These are phyloP conservation scores for Spergularia marina DNA, from an alignment of 148 eudicot species.

Conservation along the genomic window DNA sequence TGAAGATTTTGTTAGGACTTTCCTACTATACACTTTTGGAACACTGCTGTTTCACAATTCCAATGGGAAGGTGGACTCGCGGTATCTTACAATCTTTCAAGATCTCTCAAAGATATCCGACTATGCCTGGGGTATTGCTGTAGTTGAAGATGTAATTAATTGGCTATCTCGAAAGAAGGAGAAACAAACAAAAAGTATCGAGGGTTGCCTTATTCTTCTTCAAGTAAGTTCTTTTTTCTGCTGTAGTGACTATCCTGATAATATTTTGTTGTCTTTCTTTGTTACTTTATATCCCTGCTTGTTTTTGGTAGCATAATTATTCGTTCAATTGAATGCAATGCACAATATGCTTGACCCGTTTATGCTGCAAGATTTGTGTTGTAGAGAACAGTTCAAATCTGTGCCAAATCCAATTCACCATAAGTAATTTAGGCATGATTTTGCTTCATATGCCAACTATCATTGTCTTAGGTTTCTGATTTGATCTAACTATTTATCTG, in stretches of 20 bases:
- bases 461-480: not conserved
- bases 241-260: too few relatives aligned
- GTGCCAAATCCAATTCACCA: not conserved
- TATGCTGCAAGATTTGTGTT: not conserved
- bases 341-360: too few relatives aligned
- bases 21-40: constrained; percentile 52
- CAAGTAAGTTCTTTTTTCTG: constrained; percentile 45
- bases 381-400: not conserved
- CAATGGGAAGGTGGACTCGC: constrained; percentile 56
- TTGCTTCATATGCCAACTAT: not conserved
- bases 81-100: constrained; percentile 46
- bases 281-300: not conserved
- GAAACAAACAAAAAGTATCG: constrained; percentile 37
- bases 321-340: not conserved
- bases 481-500: not conserved
- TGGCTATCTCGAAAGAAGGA: constrained; percentile 47
- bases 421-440: not conserved
- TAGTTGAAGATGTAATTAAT: constrained; percentile 40
- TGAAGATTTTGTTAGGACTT: constrained; percentile 52
- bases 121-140: constrained; percentile 71
- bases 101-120: constrained; percentile 36
- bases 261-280: too few relatives aligned
- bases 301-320: not conserved
- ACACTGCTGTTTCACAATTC: constrained; percentile 53
- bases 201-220: constrained; percentile 69